Evolutionary conservation across 805 yeast genomes (phyloP), one percentile per base, ranked within the genome.

Genomic region (Saccharomycopsis selenospora): DNA sequence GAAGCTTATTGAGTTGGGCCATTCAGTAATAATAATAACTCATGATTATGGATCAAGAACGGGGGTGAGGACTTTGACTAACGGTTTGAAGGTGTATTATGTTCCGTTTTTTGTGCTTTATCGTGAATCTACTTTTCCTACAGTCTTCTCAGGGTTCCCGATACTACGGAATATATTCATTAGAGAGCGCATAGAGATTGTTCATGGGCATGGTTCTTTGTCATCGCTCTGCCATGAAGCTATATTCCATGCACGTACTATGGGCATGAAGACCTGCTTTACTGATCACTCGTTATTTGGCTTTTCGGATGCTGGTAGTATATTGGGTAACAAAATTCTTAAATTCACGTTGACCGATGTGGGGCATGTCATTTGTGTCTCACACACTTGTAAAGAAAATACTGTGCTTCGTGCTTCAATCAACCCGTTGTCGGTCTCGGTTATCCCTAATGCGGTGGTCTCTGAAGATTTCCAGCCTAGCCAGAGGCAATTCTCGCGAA

Each of bases 201-300:
- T 93, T 2, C 99, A 93, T 63, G 95, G 96, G 10, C 99, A 93
- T 67, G 99, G 95, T 0, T 82, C 96, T 29, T 78, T 86, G 61
- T 82, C 95, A 36, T 76, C 87, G 5, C 65, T 93, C 55, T 86
- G 96, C 42, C 95, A 85, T 54, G 99, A 93, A 61, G 88, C 91
- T 0, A 77, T 93, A 6, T 67, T 90, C n/a, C 98, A 93, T 61
- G 97, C 86, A 0, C 72, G 89, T 36, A 83, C 95, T 0, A 85
- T 93, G 96, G 97, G 97, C 0, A 66, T 91, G 47, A 79, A 78
- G 54, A 88, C 99, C 0, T 91, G 91, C 0, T 83, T 93, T 56
- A 93, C 99, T 0, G 99, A 93, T 61, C 99, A 93, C 61, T 91
- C 98, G 0, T 67, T 93, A 28, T 91, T 89, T 68, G 99, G 98